Percentiles rank a stretch among this genome's conserved stretches.
Conservation (phyloP, 768 basidiomycete species). For the Kwoniella newhampshirensis region DNA sequence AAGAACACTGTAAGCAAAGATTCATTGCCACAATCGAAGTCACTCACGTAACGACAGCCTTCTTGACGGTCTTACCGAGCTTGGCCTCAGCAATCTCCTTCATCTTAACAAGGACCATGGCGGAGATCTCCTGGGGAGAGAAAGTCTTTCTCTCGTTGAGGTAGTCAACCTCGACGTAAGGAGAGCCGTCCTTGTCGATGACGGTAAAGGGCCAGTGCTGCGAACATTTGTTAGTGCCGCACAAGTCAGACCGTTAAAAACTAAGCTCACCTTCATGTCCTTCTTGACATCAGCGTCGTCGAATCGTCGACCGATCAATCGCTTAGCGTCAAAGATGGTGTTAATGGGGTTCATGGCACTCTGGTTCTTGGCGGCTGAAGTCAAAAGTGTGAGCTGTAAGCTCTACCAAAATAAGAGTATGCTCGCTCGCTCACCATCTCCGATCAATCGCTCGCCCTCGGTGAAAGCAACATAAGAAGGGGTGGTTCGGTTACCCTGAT, state of each 20-base stretch:
- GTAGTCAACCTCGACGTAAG: conserved; percentile 90
- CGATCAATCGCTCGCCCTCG: conserved; percentile 91
- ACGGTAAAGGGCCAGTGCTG: conserved; percentile 96
- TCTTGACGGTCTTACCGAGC: conserved; percentile 96
- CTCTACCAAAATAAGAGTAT: too few species aligned
- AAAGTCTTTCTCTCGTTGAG: conserved; percentile 92
- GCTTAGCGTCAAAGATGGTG: conserved; percentile 99
- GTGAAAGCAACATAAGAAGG: conserved; percentile 99
- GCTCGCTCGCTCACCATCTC: conserved; percentile 88
- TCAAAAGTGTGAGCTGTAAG: not conserved
- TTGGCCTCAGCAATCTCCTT: conserved; percentile 99
- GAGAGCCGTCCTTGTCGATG: conserved; percentile 93
- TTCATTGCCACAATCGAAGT: too few species aligned
- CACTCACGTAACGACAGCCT: conserved; percentile 96
- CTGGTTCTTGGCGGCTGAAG: conserved; percentile 65
- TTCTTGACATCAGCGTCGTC: conserved; percentile 64
- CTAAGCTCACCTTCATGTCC: conserved; percentile 56
- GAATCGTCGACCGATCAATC: conserved; percentile 94
- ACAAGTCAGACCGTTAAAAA: not conserved
- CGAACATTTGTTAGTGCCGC: not conserved
- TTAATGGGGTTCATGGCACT: conserved; percentile 99
- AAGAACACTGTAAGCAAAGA: too few species aligned
- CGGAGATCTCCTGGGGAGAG: conserved; percentile 98
- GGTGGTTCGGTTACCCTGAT: conserved; percentile 94
- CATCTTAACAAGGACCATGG: conserved; percentile 99